These are phyloP conservation scores for Candida krabiensis DNA, from an alignment of 805 yeast genomes.

Conservation along the genomic window DNA sequence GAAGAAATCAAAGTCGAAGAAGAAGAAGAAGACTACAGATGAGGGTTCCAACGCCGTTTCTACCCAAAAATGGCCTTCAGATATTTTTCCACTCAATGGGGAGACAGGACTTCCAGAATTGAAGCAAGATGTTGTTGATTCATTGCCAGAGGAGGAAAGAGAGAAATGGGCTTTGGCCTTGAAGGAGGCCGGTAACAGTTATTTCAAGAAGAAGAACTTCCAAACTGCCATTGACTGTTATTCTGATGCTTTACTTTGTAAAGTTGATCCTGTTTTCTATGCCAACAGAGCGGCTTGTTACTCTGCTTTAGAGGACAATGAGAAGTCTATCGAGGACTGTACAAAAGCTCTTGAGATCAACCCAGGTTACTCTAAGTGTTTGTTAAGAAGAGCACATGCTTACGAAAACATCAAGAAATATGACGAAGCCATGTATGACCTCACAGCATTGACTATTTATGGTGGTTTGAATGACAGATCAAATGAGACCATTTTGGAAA, in stretches of 20 bases:
- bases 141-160: constrained; percentile 51
- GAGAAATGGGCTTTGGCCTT: constrained; percentile 68
- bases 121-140: constrained; percentile 43
- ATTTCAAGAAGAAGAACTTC: constrained; percentile 68
- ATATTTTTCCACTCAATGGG: constrained; percentile 49
- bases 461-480: constrained; percentile 77
- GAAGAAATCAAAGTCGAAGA: constrained; percentile 39
- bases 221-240: constrained; percentile 79
- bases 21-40: constrained; percentile 43
- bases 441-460: constrained; percentile 82
- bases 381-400: constrained; percentile 90
- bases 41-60: constrained; percentile 31
- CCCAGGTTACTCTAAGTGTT: constrained; percentile 89
- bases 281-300: constrained; percentile 97
- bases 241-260: constrained; percentile 71
- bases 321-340: constrained; percentile 85
- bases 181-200: constrained; percentile 87
- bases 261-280: constrained; percentile 83
- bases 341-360: constrained; percentile 80
- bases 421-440: constrained; percentile 86
- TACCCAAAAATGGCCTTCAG: constrained; percentile 15
- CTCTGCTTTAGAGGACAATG: constrained; percentile 75
- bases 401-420: constrained; percentile 78
- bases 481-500: constrained; percentile 79
- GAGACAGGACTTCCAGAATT: constrained; percentile 59